Evolutionary conservation across 2,329 filamentous ascomycete genomes (phyloP).

Genomic region (Penicillium vulpinum): DNA sequence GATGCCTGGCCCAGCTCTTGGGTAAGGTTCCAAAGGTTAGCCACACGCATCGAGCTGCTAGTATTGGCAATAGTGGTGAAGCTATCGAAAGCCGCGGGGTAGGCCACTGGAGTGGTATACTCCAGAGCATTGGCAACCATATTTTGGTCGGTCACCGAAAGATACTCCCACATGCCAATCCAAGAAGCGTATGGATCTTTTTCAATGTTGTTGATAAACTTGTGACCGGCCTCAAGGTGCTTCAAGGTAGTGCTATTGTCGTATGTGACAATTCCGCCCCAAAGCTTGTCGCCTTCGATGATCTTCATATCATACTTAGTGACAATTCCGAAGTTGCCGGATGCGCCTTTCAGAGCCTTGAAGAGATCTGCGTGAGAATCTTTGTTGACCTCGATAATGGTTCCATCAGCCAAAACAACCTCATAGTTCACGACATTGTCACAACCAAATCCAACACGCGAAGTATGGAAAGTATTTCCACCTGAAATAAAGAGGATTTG

Average conservation of each 20-base stretch:
- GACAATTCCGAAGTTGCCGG: slow-evolving; percentile 56
- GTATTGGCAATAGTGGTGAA: slow-evolving; percentile 17
- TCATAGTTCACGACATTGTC: slow-evolving; percentile 53
- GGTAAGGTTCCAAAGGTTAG: slow-evolving; percentile 20
- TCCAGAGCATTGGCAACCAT: slow-evolving; percentile 3
- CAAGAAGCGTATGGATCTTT: slow-evolving; percentile 23
- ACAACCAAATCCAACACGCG: slow-evolving; percentile 51
- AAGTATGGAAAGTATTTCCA: slow-evolving; percentile 53
- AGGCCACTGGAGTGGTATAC: slow-evolving; percentile 15
- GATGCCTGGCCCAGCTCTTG: slow-evolving; percentile 19
- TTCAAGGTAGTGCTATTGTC: slow-evolving; percentile 15
- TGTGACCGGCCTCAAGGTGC: slow-evolving; percentile 19
- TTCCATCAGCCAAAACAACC: slow-evolving; percentile 55
- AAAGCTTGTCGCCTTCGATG: slow-evolving; percentile 18
- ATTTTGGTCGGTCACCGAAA: not conserved
- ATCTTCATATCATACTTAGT: slow-evolving; percentile 27
- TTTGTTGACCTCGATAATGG: slow-evolving; percentile 49
- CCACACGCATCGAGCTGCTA: slow-evolving; percentile 15
- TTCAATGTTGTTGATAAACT: slow-evolving; percentile 22
- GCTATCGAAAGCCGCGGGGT: slow-evolving; percentile 11
- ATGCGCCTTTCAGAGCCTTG: slow-evolving; percentile 56
- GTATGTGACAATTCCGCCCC: slow-evolving; percentile 26
- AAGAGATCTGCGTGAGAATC: slow-evolving; percentile 52
- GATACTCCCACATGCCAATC: slow-evolving; percentile 2
- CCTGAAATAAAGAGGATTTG: slow-evolving; percentile 25